A percentile compares a stretch with the other conserved stretches of the same genome.
Conservation (phyloP, 2,329 filamentous ascomycete species). For the Neonectria ditissima region DNA sequence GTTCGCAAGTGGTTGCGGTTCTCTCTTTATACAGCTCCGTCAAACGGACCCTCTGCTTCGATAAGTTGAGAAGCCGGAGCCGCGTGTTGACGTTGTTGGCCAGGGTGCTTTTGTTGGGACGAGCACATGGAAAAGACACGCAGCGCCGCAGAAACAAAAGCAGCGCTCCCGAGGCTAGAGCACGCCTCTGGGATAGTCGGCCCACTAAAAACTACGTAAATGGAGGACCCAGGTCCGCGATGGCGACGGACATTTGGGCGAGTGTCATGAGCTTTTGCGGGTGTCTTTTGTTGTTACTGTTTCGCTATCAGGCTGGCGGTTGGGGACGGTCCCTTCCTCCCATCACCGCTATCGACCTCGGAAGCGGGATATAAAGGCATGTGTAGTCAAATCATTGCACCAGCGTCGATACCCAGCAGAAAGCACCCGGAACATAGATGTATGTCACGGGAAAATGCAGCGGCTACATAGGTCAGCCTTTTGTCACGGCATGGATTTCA, state of each 20-base stretch:
- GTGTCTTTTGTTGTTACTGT: not conserved
- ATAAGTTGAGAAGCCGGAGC: constrained; percentile 29
- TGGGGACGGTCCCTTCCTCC: not conserved
- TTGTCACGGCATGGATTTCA: constrained; percentile 43
- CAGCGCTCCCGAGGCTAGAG: constrained; percentile 41
- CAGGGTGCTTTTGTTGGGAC: constrained; percentile 48
- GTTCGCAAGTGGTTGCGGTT: not conserved
- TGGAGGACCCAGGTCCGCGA: constrained; percentile 21
- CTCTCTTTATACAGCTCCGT: not conserved
- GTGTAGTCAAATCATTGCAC: not conserved
- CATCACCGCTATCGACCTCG: not conserved
- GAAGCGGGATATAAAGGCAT: constrained; percentile 4
- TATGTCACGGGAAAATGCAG: not conserved
- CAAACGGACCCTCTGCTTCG: constrained; percentile 14
- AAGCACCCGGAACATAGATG: not conserved
- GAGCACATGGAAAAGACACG: constrained; percentile 44
- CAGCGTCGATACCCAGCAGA: not conserved
- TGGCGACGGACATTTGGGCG: constrained; percentile 2
- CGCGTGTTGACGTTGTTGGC: constrained; percentile 36
- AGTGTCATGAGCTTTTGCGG: not conserved
- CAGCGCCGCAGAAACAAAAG: constrained; percentile 7
- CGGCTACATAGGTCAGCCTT: constrained; percentile 26
- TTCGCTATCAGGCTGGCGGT: not conserved
- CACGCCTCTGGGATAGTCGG: constrained; percentile 31
- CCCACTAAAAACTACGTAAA: constrained; percentile 30